Evolutionary conservation across 2,329 filamentous ascomycete species (phyloP).

Genomic region (Fusarium xylarioides): DNA sequence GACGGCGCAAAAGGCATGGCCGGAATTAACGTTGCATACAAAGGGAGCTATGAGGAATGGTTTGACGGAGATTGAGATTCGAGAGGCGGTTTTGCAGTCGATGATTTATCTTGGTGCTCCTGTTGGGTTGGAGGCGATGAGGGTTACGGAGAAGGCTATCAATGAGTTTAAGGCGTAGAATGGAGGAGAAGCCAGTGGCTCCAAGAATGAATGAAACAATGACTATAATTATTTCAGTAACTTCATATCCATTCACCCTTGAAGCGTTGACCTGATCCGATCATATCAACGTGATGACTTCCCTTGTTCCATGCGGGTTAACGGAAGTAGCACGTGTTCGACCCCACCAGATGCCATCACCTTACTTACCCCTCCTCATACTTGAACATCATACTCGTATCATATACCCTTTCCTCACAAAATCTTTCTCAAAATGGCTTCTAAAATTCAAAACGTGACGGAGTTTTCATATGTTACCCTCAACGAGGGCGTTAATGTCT

Average conservation of each 20-base stretch:
- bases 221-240: fast-evolving
- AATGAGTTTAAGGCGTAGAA: background rate
- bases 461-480: conserved; percentile 36
- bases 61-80: conserved; percentile 29
- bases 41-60: conserved; percentile 29
- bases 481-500: conserved; percentile 26
- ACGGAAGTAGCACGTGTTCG: conserved; percentile 28
- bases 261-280: background rate
- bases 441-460: conserved; percentile 31
- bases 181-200: background rate
- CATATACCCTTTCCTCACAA: background rate
- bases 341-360: conserved; percentile 10
- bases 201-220: background rate
- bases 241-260: background rate
- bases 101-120: conserved; percentile 33
- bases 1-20: conserved; percentile 26
- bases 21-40: conserved; percentile 25
- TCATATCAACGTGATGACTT: background rate
- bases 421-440: conserved; percentile 15
- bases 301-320: conserved; percentile 32
- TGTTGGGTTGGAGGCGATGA: conserved; percentile 30
- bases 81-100: conserved; percentile 28
- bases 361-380: conserved; percentile 24
- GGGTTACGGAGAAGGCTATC: conserved; percentile 27
- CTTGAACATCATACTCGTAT: background rate